A percentile compares a stretch with the other conserved stretches of the same genome.
Evolutionary conservation across 192 early-diverging fungal genomes (phyloP).

Genomic region (Podochytrium sp.): DNA sequence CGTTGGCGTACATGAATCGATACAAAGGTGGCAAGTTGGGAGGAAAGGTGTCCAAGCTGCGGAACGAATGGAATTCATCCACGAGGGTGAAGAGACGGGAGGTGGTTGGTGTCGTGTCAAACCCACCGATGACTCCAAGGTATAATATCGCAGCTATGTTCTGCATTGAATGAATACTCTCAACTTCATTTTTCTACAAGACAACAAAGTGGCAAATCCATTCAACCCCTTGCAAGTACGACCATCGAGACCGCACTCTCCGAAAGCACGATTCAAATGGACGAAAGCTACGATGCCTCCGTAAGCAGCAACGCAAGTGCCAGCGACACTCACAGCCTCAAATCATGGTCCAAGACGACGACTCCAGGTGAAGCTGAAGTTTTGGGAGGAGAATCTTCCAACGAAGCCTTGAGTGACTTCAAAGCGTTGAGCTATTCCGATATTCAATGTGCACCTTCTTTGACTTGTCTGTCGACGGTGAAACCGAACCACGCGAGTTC

Average conservation of each 20-base stretch:
- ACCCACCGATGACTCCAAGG: background rate
- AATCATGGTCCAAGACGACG: too few relatives aligned
- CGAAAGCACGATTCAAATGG: too few relatives aligned
- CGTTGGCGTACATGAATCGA: background rate
- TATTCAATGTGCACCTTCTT: background rate
- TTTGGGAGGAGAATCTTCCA: too few relatives aligned
- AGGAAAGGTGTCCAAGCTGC: background rate
- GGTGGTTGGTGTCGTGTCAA: background rate
- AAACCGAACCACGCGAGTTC: background rate
- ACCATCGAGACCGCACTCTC: background rate
- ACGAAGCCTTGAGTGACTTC: too few relatives aligned
- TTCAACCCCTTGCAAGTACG: background rate
- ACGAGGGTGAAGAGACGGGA: background rate
- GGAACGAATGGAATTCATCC: slow-evolving; percentile 10
- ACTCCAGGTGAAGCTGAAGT: too few relatives aligned
- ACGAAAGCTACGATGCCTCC: too few relatives aligned
- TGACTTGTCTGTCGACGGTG: slow-evolving; percentile 7
- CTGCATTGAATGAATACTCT: background rate
- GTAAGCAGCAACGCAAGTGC: too few relatives aligned
- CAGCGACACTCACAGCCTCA: too few relatives aligned
- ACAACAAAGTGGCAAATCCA: background rate
- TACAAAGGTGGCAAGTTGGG: background rate
- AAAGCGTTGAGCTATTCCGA: background rate
- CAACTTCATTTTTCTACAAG: background rate
- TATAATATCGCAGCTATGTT: background rate